Evolutionary conservation across 2,329 filamentous ascomycete genomes (phyloP), one percentile per base, ranked within the genome.

Genomic region (Pseudogymnoascus sp.): DNA sequence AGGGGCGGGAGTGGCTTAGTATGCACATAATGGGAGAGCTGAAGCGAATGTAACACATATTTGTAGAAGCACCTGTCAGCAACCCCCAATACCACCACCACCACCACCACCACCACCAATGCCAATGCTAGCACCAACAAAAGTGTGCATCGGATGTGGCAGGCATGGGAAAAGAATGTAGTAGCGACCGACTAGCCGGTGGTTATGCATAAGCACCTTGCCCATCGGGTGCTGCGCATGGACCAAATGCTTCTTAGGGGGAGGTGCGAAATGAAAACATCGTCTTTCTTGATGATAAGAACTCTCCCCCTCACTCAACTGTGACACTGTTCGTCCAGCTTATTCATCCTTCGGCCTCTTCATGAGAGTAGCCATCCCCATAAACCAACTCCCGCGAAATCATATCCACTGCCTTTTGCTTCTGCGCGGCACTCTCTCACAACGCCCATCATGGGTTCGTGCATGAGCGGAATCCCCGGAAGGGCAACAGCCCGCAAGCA

Each of bases 181-280:
- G 47, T 57, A 31, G 47, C 47, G 26, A 57, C 19, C 47, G 47
- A 31, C 17, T 33, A 33, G 9, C 26, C 5, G 47, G 47, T 17
- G 17, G n/a, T 31, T 57, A 57, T 57, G 47, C 47, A 57, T 57
- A 57, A 57, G 47, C 47, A 57, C 26, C n/a, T 19, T 57, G 26
- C 47, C 8, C 7, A 31, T n/a, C 47, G 2, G n/a, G 23, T 31
- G 47, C 15, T 31, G 26, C 9, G 28, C 47, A 53, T 17, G 47
- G 23, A 26, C n/a, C 9, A 11, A n/a, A 13, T 13, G 26, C 23
- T 28, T 50, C 7, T 13, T 8, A 9, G 5, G 28, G 19, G 4
- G 26, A 7, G 15, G 9, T 17, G 44, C 47, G 47, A 33, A 57
- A 33, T 57, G 10, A 31, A 31, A 57, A 57, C 47, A 10, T 57